Base-by-base conservation (phyloP, 2,329 filamentous ascomycete genomes). In the Metarhizium robertsii region DNA sequence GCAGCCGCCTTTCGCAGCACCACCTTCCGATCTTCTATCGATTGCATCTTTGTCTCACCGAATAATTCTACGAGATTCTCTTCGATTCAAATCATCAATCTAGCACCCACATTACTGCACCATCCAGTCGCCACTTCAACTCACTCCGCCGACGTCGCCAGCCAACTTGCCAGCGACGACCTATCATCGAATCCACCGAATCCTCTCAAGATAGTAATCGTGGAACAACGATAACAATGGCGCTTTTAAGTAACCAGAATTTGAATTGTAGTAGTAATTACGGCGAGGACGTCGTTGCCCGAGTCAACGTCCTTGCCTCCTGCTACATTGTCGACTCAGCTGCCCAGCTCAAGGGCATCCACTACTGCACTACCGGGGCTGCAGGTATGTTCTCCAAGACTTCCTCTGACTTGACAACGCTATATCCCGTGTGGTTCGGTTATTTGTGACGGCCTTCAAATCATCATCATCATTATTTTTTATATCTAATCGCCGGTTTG, bases 311-410 rank as follows among this genome's bases (percentile, higher is more conserved):
- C 74, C 86, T 92, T 77, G 91, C 92, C 75, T 92, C 86, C 73
- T 95, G 90, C 82, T 96, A 96, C 77, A 78, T 88, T 66, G 89
- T 92, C 73, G 85, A 92, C 74, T 77, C 77, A 67, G 80, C 85
- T 65, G 80, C 84, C 71, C 80, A 78, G 69, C 80, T 96, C 66
- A 85, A 86, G 72, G 88, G 88, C 71, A 87, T 94, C 77, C 91
- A 95, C 79, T 96, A 95, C 85, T 95, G 88, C 84, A 92, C 91
- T 89, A 92, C 89, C 78, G 82, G 85, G 82, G 87, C 84, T 77
- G 81, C 86, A 81, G 88, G 85, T 87, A 79, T 59, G 80, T 40
- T 55, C 20, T 14, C 11, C 16, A 11, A 46, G 16, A 4, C 10
- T 48, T 48, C 25, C n/a, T 45, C 16, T 43, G 40, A 10, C 18